Evolutionary conservation across 106 monocot species (phyloP).

Genomic region (Platanthera zijinensis): DNA sequence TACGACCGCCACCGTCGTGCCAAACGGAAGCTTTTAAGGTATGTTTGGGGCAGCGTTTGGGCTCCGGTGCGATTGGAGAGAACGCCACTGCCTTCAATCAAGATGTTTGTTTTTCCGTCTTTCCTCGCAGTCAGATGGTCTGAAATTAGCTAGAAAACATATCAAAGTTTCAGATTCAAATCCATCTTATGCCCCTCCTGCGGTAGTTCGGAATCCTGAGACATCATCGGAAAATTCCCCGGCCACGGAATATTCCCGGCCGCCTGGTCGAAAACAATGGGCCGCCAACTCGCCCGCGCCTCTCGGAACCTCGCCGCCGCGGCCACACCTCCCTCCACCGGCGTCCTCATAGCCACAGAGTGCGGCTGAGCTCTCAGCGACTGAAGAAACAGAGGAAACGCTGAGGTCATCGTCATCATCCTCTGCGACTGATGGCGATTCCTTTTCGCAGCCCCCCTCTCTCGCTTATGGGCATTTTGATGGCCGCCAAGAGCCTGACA

Average conservation of each 20-base stretch:
- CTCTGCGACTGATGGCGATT: conserved; percentile 28
- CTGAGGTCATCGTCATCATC: conserved; percentile 17
- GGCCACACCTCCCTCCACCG: conserved; percentile 11
- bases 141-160: not conserved
- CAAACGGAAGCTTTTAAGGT: too few species aligned
- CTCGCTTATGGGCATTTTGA: conserved; percentile 80
- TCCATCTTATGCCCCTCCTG: conserved; percentile 35
- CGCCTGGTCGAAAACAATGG: conserved; percentile 20
- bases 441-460: conserved; percentile 47
- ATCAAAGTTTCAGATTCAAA: conserved; percentile 46
- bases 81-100: too few species aligned
- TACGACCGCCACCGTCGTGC: too few species aligned
- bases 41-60: too few species aligned
- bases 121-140: not conserved
- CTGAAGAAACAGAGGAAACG: conserved; percentile 19
- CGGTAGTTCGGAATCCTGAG: conserved; percentile 18
- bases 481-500: conserved; percentile 78
- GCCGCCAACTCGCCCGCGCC: conserved; percentile 11
- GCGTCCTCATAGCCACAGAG: conserved; percentile 21
- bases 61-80: too few species aligned
- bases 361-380: conserved; percentile 39
- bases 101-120: too few species aligned
- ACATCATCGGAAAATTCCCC: conserved; percentile 25
- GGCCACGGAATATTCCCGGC: conserved; percentile 35
- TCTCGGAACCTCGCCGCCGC: conserved; percentile 19